Conservation (phyloP, 805 yeast genomes). For the Starmerella geochares region DNA sequence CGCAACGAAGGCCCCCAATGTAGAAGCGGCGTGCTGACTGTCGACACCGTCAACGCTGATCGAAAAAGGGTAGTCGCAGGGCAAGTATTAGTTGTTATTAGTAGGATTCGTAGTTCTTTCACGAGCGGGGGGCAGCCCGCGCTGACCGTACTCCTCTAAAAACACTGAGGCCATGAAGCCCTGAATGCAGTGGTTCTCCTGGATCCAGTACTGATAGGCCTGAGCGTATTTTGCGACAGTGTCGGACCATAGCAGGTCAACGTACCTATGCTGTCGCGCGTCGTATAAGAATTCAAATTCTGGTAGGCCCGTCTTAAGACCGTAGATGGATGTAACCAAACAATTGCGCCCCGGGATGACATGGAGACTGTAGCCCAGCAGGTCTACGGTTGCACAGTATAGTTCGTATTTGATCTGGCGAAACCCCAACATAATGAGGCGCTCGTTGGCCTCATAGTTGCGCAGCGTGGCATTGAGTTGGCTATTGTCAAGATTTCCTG, state of each 20-base stretch:
- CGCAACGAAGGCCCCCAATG: no score
- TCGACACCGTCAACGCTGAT: no score
- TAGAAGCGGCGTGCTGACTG: no score
- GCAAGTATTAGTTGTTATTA: no score
- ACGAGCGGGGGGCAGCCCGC: constrained; percentile 15
- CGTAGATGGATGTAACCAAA: constrained; percentile 6
- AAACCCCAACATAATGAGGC: constrained; percentile 10
- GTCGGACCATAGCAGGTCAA: constrained; percentile 16
- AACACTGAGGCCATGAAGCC: constrained; percentile 20
- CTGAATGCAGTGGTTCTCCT: constrained; percentile 17
- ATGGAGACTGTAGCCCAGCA: constrained; percentile 16
- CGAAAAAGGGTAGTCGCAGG: no score
- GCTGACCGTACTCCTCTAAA: constrained; percentile 6
- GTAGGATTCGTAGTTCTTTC: neutral
- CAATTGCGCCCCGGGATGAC: constrained; percentile 15
- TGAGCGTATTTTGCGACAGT: neutral
- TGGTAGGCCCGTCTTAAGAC: neutral
- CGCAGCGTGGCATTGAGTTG: neutral
- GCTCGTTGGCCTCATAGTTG: neutral
- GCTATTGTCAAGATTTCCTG: no score
- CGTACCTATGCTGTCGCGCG: constrained; percentile 6
- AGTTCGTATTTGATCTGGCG: constrained; percentile 21
- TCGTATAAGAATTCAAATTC: constrained; percentile 17
- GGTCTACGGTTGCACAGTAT: constrained; percentile 18
- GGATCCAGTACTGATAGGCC: constrained; percentile 17